These are phyloP conservation scores for Nadsonia starkeyi-henricii DNA, from an alignment of 1,139 yeast genomes.

Conservation along the genomic window DNA sequence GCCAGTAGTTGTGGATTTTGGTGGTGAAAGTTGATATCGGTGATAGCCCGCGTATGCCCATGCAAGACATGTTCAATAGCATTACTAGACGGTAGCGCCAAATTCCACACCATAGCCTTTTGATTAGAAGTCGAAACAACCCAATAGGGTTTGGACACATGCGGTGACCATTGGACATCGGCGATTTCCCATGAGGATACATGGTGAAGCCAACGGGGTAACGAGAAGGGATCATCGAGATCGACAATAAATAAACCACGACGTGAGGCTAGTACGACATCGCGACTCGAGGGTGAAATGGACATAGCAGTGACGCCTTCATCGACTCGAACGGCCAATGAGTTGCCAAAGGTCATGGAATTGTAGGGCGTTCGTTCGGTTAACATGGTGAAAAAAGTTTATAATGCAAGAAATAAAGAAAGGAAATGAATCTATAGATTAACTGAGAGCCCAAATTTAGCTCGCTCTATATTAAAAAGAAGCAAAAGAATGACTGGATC, in stretches of 20 bases:
- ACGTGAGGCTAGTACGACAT: conserved; percentile 80
- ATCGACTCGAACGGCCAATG: conserved; percentile 75
- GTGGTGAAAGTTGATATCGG: conserved; percentile 90
- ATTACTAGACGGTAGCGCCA: conserved; percentile 56
- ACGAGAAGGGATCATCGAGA: conserved; percentile 85
- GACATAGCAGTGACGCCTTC: conserved; percentile 92
- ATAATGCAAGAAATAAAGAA: background rate
- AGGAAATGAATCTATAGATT: too few species aligned
- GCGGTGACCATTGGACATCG: conserved; percentile 97
- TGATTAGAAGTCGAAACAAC: conserved; percentile 90
- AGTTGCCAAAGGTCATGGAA: conserved; percentile 16
- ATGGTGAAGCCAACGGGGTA: conserved; percentile 89
- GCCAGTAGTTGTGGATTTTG: conserved; percentile 79
- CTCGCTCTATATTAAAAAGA: too few species aligned
- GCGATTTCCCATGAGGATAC: conserved; percentile 97
- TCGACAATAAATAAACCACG: conserved; percentile 83
- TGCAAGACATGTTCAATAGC: conserved; percentile 84
- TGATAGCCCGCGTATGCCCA: conserved; percentile 82
- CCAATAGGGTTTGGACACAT: conserved; percentile 71
- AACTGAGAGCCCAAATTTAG: too few species aligned
- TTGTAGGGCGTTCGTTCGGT: conserved; percentile 4
- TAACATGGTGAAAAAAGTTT: background rate
- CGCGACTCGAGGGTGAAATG: conserved; percentile 82
- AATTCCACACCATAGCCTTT: conserved; percentile 88
- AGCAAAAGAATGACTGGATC: too few species aligned